Conservation (phyloP, 768 basidiomycete genomes). For the Nidularia pulvinata region DNA sequence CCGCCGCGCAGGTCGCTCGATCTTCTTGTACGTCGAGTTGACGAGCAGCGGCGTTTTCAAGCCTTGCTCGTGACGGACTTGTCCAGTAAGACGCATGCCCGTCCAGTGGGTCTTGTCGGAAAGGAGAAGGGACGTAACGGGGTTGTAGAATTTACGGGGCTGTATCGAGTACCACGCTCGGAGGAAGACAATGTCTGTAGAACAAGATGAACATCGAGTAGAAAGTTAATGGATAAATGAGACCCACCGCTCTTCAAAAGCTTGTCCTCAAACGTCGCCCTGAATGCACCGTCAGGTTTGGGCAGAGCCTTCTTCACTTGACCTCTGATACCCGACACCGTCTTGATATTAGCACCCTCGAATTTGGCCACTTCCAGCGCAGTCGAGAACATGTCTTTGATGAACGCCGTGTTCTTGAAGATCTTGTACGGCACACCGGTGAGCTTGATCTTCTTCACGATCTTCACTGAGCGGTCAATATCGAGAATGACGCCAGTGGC, state of each 20-base stretch:
- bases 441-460: conserved; percentile 98
- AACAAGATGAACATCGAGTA: not conserved
- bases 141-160: conserved; percentile 95
- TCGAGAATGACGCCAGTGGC: conserved; percentile 96
- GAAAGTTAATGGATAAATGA: not conserved
- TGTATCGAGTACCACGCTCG: conserved; percentile 97
- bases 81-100: conserved; percentile 96
- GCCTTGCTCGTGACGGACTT: conserved; percentile 85
- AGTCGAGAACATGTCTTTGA: conserved; percentile 96
- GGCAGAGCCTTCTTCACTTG: conserved; percentile 95
- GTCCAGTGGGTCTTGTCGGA: conserved; percentile 83
- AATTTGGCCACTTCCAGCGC: conserved; percentile 98
- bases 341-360: conserved; percentile 95
- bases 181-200: conserved; percentile 88
- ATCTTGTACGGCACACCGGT: conserved; percentile 97
- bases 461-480: conserved; percentile 89
- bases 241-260: conserved; percentile 89
- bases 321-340: conserved; percentile 94
- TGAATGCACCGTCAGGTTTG: conserved; percentile 95
- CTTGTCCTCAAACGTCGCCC: conserved; percentile 99
- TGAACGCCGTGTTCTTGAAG: conserved; percentile 98
- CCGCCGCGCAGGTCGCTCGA: conserved; percentile 78
- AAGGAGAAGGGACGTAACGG: conserved; percentile 88
- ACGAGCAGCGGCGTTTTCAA: conserved; percentile 78
- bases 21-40: conserved; percentile 87